Base-by-base conservation (phyloP, 140 eudicot species). In the Senecio squalidus region DNA sequence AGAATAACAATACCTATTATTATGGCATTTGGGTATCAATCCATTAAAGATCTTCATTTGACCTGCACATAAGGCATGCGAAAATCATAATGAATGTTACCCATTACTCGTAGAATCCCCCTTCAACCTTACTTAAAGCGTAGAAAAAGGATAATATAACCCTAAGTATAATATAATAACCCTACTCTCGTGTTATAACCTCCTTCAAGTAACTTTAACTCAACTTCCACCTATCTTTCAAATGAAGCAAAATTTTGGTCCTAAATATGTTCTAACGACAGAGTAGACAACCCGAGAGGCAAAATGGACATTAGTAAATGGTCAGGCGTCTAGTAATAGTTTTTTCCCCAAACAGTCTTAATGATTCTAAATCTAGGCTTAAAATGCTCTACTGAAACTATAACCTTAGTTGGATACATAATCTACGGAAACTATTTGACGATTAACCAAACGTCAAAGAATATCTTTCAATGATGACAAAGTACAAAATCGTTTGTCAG, bases 11-110 rank as follows among this genome's bases (percentile, higher is more conserved):
- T 71, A 78, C 80, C 82, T 78, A 78, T 40, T 60, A 30, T 36
- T 48, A 71, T 65, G 27, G 70, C 62, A 58, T 30, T 74, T 54
- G 66, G 76, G 48, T 31, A 72, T 75, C 68, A 77, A 52, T 67
- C 77, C 78, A 67, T 43, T 69, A 67, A 58, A 66, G 74, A 73
- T 83, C 92, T 71, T 58, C 77, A 47, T 34, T 33, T 55, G 52
- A 76, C 87, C 84, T 80, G 93, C 80, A 76, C 68, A 68, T 47
- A 56, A 73, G 65, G 73, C 84, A 80, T 69, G 60, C 45, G 53
- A 67, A 73, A 27, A 48, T 45, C 34, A 54, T 68, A 50, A 57
- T 77, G 28, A 62, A 43, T 28, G 41, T 21, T 62, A 28, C 44
- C 36, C 41, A 18, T 13, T 36, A 51, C 16, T 41, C 62, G 25